A percentile compares a stretch with the other conserved stretches of the same genome.
phyloP scores from a whole-genome alignment of 768 basidiomycete species.

The Leucocoprinus leucothites region DNA sequence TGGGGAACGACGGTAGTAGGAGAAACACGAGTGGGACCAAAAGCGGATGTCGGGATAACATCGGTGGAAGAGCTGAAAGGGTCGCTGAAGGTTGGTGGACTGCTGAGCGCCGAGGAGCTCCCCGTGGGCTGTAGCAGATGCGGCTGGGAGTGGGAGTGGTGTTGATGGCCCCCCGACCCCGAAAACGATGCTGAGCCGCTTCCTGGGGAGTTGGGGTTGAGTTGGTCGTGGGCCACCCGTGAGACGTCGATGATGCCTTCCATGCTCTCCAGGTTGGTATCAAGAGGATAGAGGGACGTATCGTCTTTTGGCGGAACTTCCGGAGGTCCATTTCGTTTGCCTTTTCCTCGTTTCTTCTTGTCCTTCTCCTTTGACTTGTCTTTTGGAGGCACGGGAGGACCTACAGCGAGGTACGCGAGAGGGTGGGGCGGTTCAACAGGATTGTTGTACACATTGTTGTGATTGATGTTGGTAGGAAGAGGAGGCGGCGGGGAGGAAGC shows the following conservation, averaged over 20 bases:
- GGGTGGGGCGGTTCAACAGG: slow-evolving; percentile 9
- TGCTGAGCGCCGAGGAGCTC: slow-evolving; percentile 12
- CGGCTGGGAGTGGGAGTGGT: neutral
- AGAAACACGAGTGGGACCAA: slow-evolving; percentile 9
- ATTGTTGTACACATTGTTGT: neutral
- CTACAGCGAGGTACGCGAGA: neutral
- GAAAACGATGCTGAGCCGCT: slow-evolving; percentile 38
- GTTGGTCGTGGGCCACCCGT: slow-evolving; percentile 12
- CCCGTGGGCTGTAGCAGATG: slow-evolving; percentile 7
- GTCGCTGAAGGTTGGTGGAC: slow-evolving; percentile 35
- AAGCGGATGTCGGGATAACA: neutral
- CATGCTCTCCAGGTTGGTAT: slow-evolving; percentile 73
- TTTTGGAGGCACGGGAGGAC: neutral
- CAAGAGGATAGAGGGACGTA: slow-evolving; percentile 42
- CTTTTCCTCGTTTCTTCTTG: slow-evolving; percentile 10
- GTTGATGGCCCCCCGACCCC: slow-evolving; percentile 20
- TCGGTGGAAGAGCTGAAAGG: slow-evolving; percentile 29
- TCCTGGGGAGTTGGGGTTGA: slow-evolving; percentile 37
- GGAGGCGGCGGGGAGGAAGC: slow-evolving; percentile 7
- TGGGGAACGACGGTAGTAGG: slow-evolving; percentile 12
- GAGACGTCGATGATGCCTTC: slow-evolving; percentile 72
- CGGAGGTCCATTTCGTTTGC: slow-evolving; percentile 4
- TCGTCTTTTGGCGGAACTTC: slow-evolving; percentile 3
- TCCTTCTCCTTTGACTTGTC: neutral
- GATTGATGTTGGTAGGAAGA: neutral